Base-by-base conservation (phyloP, 2,329 filamentous ascomycete species). In the Aspergillus latus region DNA sequence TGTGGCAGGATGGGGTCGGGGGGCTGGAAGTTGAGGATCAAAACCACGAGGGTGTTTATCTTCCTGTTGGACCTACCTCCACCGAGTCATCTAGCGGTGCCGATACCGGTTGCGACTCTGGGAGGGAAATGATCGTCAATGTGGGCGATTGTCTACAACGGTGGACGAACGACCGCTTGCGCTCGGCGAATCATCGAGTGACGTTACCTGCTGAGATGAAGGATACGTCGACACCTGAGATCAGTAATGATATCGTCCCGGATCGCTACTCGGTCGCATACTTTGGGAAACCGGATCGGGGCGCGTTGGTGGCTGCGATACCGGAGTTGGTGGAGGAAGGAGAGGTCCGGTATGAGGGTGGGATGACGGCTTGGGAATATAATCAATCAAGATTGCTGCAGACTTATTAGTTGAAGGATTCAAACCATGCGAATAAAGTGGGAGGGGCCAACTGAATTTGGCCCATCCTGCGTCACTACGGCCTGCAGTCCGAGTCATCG, bases 141-240 rank as follows among this genome's bases (percentile, higher is more conserved):
- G 80, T 82, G 59, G 79, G 78, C 3, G 79, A 82, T 58, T 80
- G 78, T 49, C 70, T 82, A 67, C 78, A 80, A 74, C 71, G 78
- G 15, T 70, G 80, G 40, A 78, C 74, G 49, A 82, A 82, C 65
- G 78, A 81, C 63, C 75, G 68, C 8, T 79, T 80, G 61, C 77
- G 74, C 55, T 78, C 74, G 30, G 80, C 78, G 0, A 74, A 80
- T 7, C 81, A 83, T 63, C 72, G 80, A 13, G 65, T 66, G 8
- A 62, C 54, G 5, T 40, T 52, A 13, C 44, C 56, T 68, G 10
- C 62, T 62, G 44, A 21, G 11, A 8, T 47, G 29, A 15, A n/a
- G 40, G 57, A 68, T 13, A 65, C 66, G 10, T 61, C 62, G 26
- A 21, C 2, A 8, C 32, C n/a, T n/a, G n/a, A 37, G 57, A 68